Conservation (phyloP, 2,329 filamentous ascomycete species). For the Achaetomium macrosporum region DNA sequence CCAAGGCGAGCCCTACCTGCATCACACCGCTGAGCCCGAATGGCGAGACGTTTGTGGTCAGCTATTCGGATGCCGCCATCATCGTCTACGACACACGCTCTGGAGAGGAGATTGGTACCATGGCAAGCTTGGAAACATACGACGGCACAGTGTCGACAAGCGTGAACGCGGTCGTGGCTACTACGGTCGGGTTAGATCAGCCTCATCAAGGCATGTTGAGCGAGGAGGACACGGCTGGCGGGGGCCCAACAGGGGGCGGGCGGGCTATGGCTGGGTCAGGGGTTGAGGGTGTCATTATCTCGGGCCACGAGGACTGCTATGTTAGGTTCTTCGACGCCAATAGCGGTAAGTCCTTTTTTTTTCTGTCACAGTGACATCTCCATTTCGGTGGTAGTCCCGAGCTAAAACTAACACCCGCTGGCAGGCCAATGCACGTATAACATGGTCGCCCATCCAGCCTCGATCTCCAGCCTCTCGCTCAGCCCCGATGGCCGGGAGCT, state of each 20-base stretch:
- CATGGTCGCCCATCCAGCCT: slow-evolving; percentile 92
- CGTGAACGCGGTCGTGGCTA: slow-evolving; percentile 87
- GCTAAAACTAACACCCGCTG: slow-evolving; percentile 10
- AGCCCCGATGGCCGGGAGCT: slow-evolving; percentile 92
- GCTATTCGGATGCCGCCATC: slow-evolving; percentile 84
- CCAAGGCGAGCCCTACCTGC: slow-evolving; percentile 73
- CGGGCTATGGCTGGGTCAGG: slow-evolving; percentile 63
- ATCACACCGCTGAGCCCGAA: slow-evolving; percentile 81
- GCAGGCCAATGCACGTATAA: slow-evolving; percentile 97
- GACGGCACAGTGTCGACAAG: slow-evolving; percentile 73
- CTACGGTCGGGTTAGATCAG: slow-evolving; percentile 74
- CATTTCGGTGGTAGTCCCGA: neutral
- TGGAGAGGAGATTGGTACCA: slow-evolving; percentile 83
- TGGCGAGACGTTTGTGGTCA: slow-evolving; percentile 87
- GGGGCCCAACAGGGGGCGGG: slow-evolving; percentile 72
- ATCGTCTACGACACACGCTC: slow-evolving; percentile 88
- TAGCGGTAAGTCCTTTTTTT: slow-evolving; percentile 64
- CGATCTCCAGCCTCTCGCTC: slow-evolving; percentile 85
- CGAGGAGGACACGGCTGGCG: slow-evolving; percentile 66
- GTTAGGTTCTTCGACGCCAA: slow-evolving; percentile 98
- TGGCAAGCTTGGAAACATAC: slow-evolving; percentile 93
- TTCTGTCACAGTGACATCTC: neutral
- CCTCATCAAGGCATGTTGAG: slow-evolving; percentile 50
- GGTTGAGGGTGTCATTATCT: slow-evolving; percentile 90
- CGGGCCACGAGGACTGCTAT: slow-evolving; percentile 92